A percentile compares a stretch with the other conserved stretches of the same genome.
These are phyloP conservation scores for Clonostachys byssicola DNA, from an alignment of 2,329 filamentous ascomycete genomes.

Conservation along the genomic window DNA sequence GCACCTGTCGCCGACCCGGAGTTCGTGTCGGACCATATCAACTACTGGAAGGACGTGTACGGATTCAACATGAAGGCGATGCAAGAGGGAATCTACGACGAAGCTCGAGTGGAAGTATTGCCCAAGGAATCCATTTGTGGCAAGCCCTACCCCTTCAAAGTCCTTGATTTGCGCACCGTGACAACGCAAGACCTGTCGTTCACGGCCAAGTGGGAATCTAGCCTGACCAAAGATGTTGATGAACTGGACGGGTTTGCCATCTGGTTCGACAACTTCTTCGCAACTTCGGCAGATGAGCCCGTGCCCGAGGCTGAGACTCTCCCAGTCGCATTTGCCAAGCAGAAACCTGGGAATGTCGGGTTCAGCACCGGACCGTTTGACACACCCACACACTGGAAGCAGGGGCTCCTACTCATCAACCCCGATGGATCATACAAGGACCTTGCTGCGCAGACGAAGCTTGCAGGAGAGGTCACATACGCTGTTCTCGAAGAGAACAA, in stretches of 20 bases:
- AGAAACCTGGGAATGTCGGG: constrained; percentile 59
- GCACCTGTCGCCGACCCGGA: constrained; percentile 76
- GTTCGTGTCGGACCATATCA: constrained; percentile 71
- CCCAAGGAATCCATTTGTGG: constrained; percentile 57
- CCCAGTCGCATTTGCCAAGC: constrained; percentile 57
- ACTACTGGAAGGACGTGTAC: constrained; percentile 90
- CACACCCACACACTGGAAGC: constrained; percentile 85
- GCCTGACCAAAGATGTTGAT: constrained; percentile 57
- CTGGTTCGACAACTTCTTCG: constrained; percentile 95
- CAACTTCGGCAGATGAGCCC: constrained; percentile 50
- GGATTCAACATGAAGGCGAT: constrained; percentile 93
- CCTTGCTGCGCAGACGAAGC: constrained; percentile 47
- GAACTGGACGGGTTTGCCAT: constrained; percentile 81
- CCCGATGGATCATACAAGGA: constrained; percentile 40
- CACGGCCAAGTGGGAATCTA: constrained; percentile 60
- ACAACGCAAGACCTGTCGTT: constrained; percentile 73
- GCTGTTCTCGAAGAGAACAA: constrained; percentile 64
- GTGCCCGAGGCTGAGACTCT: constrained; percentile 48
- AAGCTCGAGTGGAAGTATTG: constrained; percentile 74
- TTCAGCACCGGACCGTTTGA: constrained; percentile 83
- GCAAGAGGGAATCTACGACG: constrained; percentile 76
- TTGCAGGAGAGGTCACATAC: constrained; percentile 69
- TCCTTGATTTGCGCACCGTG: constrained; percentile 72
- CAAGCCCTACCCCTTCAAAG: constrained; percentile 60
- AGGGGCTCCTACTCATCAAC: constrained; percentile 71